A percentile compares a stretch with the other conserved stretches of the same genome.
Conservation (phyloP, 2,329 filamentous ascomycete species). For the Talaromyces verruculosus region DNA sequence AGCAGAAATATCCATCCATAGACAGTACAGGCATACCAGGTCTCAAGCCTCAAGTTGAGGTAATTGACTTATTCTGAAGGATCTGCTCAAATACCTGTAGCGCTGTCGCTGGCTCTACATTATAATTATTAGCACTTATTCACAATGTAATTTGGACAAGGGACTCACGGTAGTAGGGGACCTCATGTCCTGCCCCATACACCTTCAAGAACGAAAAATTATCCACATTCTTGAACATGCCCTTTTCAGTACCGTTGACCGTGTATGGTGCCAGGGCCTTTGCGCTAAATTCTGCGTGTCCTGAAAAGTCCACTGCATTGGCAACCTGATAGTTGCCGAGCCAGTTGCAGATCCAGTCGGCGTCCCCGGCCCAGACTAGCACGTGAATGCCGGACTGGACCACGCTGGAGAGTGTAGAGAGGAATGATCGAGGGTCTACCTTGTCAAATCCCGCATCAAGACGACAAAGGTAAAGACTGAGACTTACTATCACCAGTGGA, state of each 20-base stretch:
- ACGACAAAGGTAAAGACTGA: not conserved
- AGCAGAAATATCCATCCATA: not conserved
- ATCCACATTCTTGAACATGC: conserved; percentile 38
- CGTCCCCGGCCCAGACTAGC: conserved; percentile 58
- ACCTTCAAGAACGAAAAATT: conserved; percentile 52
- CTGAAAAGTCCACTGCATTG: conserved; percentile 50
- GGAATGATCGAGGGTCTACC: not conserved
- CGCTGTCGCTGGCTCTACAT: not conserved
- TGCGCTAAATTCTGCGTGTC: conserved; percentile 45
- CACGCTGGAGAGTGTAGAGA: conserved; percentile 29
- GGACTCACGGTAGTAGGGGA: conserved; percentile 46
- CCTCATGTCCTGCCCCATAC: conserved; percentile 50
- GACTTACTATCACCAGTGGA: conserved; percentile 45
- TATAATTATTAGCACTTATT: not conserved
- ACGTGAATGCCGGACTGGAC: conserved; percentile 60
- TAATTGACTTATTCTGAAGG: not conserved
- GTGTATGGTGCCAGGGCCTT: conserved; percentile 52
- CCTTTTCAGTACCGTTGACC: conserved; percentile 45
- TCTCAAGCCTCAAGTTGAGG: not conserved
- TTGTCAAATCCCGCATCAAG: not conserved
- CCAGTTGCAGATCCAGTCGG: conserved; percentile 60
- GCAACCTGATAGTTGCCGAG: conserved; percentile 56
- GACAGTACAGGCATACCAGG: not conserved
- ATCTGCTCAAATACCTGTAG: not conserved
- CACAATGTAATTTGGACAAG: not conserved